Conservation (phyloP, 1,284 basidiomycete genomes). For the Singerocomus inundabilis region DNA sequence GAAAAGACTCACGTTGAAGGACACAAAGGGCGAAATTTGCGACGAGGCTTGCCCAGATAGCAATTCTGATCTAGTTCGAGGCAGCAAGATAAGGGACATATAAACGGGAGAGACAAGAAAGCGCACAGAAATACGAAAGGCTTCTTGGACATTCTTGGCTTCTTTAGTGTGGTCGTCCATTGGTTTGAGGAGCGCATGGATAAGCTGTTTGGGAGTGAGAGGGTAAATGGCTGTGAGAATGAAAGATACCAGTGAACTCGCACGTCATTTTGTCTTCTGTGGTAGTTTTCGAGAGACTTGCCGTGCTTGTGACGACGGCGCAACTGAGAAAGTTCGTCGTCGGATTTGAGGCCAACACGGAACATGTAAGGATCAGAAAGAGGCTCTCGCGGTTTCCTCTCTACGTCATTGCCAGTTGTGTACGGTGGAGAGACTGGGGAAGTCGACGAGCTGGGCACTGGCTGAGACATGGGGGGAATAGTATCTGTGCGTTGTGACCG, state of each 20-base stretch:
- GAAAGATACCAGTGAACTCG: conserved; percentile 19
- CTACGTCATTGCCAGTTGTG: conserved; percentile 40
- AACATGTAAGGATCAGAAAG: conserved; percentile 60
- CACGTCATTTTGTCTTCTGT: conserved; percentile 82
- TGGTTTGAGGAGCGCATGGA: conserved; percentile 80
- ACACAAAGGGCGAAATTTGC: conserved; percentile 73
- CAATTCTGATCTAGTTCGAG: conserved; percentile 75
- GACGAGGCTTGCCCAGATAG: conserved; percentile 79
- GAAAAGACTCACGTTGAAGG: conserved; percentile 55
- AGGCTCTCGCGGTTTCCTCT: conserved; percentile 36
- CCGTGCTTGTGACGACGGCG: conserved; percentile 56
- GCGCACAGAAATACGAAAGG: conserved; percentile 62
- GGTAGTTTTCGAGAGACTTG: conserved; percentile 68
- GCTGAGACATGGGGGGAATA: conserved; percentile 1
- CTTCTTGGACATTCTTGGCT: conserved; percentile 63
- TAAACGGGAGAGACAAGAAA: not conserved
- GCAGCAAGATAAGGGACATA: conserved; percentile 12
- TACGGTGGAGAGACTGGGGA: conserved; percentile 15
- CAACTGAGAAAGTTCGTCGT: conserved; percentile 58
- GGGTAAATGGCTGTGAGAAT: conserved; percentile 6
- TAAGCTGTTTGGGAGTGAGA: conserved; percentile 53
- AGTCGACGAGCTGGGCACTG: not conserved
- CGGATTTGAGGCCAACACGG: conserved; percentile 53
- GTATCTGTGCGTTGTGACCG: too few species aligned
- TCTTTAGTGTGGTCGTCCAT: conserved; percentile 84